These are phyloP conservation scores for Colletotrichum somersetense DNA, from an alignment of 2,329 filamentous ascomycete species.

Conservation along the genomic window DNA sequence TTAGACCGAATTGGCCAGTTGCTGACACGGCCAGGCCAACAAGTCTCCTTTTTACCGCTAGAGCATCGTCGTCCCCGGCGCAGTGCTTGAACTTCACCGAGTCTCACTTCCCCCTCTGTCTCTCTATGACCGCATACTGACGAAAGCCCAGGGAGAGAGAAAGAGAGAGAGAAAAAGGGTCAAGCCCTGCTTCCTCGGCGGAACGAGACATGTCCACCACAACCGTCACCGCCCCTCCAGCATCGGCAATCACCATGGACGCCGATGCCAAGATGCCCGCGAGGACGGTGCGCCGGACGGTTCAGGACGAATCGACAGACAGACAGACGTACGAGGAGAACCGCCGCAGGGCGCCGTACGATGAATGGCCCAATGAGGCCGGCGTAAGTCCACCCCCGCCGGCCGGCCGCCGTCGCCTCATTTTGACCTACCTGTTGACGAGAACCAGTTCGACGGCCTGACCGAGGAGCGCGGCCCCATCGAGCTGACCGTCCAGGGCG, in stretches of 20 bases:
- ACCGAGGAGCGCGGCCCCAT: slow-evolving; percentile 76
- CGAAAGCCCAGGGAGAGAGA: too few species aligned
- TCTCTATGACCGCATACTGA: background rate
- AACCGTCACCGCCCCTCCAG: background rate
- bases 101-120: background rate
- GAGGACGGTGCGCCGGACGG: slow-evolving; percentile 34
- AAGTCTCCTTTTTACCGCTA: slow-evolving; percentile 2
- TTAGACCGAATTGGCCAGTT: background rate
- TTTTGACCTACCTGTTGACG: background rate
- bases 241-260: background rate
- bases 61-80: background rate
- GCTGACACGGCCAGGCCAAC: slow-evolving; percentile 1
- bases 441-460: slow-evolving; percentile 72
- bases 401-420: too few species aligned
- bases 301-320: slow-evolving; percentile 33
- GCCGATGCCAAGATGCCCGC: slow-evolving; percentile 14
- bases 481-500: slow-evolving; percentile 71
- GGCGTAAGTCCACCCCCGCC: slow-evolving; percentile 51
- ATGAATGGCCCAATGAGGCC: slow-evolving; percentile 62
- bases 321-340: slow-evolving; percentile 36
- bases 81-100: background rate
- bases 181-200: background rate
- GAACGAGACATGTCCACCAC: slow-evolving; percentile 2
- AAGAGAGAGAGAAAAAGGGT: background rate
- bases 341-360: slow-evolving; percentile 50